Base-by-base conservation (phyloP, 2,329 filamentous ascomycete genomes). In the Hymenoscyphus scutula region DNA sequence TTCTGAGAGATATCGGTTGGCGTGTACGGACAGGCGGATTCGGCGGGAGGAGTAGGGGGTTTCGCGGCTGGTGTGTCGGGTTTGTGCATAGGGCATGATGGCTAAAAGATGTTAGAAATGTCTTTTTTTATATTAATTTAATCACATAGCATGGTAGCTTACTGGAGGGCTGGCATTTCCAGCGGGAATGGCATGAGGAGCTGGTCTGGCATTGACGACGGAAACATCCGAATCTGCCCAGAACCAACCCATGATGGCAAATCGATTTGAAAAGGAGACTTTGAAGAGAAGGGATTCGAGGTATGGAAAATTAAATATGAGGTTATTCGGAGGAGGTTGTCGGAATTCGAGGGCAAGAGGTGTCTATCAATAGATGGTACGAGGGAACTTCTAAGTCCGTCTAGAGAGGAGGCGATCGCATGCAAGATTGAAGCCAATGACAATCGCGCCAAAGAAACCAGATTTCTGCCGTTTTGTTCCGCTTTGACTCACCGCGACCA, bases 21-120 rank as follows among this genome's bases (percentile, higher is more conserved):
- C 66, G 72, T 71, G 68, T 74, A 68, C 67, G 65, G 70, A 69
- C 72, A 73, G 62, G 70, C 65, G 60, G 71, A 63, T 65, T 73
- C 72, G 60, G 73, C 67, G n/a, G 73, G 64, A 60, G 69, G 64
- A 38, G 64, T 63, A 19, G 63, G 62, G 34, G 65, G 61, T 66
- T 71, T 68, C 62, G 75, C 74, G 69, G 66, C 68, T 71, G 65
- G 37, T 75, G 64, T 48, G 75, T 63, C 54, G 74, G 65, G 57
- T 75, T 84, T 81, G 75, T 90, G 86, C 86, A 90, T 90, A 17
- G 88, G 88, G 73, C 88, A 91, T 79, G 79, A 80, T 71, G 86
- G 84, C 87, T 89, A 55, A 13, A 13, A 38, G 7, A 17, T 8
- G 51, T 58, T 53, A 48, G 59, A 17, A 11, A 25, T 37, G 5